Evolutionary conservation across 2,329 filamentous ascomycete species (phyloP), one percentile per base, ranked within the genome.

Genomic region (Hymenotorrendiella dingleyae): DNA sequence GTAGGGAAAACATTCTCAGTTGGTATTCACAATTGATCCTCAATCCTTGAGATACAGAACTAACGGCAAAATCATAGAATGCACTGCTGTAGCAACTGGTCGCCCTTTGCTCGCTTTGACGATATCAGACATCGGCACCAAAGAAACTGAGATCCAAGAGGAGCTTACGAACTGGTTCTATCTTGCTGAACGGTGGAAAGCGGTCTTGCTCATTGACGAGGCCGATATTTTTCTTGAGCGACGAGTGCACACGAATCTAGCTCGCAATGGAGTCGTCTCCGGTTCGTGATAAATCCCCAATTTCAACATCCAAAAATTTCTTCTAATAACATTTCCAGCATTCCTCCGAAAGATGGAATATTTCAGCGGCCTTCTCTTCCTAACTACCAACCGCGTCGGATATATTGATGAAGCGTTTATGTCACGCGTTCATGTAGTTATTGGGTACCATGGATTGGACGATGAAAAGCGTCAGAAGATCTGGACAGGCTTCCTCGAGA

Each of bases 121-220:
- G 37, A 67, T 66, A 21, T 69, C 70, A 27, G 70, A 74, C 49
- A 60, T 76, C 14, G 72, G 72, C 21, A 65, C 64, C 33, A 64
- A 63, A 26, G 61, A 71, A 0, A 59, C 59, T 1, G 52, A 59
- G 6, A 59, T 76, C 4, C 69, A 71, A 12, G 54, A 60, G 12
- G 67, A 68, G 36, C 57, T 77, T 43, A 65, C 23, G 16, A 60
- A 62, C n/a, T 61, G 66, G 19, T 71, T 39, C 33, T 17, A 43
- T 48, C 11, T 35, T 48, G 14, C 29, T 3, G 30, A 36, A 24
- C 17, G 14, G 11, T 76, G 72, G 72, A 63, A 68, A 28, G 70
- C 68, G 6, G 66, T 75, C 6, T 54, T 74, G 9, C 62, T 76
- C 9, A 63, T 75, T 3, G 72, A 74, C 49, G 71, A 74, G 55